Conservation (phyloP, 2,329 filamentous ascomycete species). For the Phialocephala sp. region DNA sequence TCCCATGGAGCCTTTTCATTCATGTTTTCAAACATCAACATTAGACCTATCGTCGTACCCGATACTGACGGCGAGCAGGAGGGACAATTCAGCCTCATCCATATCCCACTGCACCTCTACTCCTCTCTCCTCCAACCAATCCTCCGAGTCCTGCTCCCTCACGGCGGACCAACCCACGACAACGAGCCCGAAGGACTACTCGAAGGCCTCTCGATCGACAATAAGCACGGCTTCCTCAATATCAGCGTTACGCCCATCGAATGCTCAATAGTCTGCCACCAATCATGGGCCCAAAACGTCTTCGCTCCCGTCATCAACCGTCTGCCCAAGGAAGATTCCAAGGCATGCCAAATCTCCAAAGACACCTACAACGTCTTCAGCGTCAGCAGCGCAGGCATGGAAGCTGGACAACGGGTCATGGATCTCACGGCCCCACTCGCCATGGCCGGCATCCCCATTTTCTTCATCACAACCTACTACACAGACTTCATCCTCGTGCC, state of each 20-base stretch:
- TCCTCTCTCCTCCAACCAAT: constrained; percentile 83
- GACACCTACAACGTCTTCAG: constrained; percentile 90
- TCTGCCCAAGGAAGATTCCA: constrained; percentile 60
- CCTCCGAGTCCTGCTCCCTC: constrained; percentile 80
- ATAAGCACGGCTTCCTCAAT: constrained; percentile 84
- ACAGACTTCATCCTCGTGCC: constrained; percentile 96
- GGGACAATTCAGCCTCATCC: constrained; percentile 84
- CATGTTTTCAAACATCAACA: constrained; percentile 14
- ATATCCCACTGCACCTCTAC: constrained; percentile 84
- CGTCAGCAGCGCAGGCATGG: constrained; percentile 86
- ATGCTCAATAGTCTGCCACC: constrained; percentile 89
- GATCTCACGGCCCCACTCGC: constrained; percentile 91
- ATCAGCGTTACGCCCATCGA: constrained; percentile 91
- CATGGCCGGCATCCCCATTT: constrained; percentile 91
- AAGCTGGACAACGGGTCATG: constrained; percentile 88
- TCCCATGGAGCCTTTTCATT: not conserved
- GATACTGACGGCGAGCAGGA: constrained; percentile 62
- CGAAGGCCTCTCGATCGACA: constrained; percentile 56
- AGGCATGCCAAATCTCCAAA: constrained; percentile 72
- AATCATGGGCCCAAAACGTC: constrained; percentile 72
- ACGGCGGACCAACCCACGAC: constrained; percentile 46
- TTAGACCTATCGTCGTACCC: constrained; percentile 31
- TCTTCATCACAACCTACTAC: constrained; percentile 99
- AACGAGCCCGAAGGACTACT: constrained; percentile 45
- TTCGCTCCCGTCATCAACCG: constrained; percentile 74